A percentile compares a stretch with the other conserved stretches of the same genome.
These are phyloP conservation scores for Hymenoscyphus fructigenus DNA, from an alignment of 2,329 filamentous ascomycete species.

Conservation along the genomic window DNA sequence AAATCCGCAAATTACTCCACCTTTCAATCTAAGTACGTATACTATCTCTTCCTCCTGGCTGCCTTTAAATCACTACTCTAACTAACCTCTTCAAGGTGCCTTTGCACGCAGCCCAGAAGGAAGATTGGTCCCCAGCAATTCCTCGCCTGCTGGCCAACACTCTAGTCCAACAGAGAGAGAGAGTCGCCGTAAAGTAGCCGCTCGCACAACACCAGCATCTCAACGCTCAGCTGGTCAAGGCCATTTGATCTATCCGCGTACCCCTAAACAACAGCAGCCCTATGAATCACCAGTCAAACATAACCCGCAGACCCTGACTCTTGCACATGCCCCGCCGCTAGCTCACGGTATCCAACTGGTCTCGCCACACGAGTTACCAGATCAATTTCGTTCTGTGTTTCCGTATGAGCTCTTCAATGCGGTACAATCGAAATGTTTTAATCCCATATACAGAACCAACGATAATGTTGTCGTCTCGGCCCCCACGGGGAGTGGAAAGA, in stretches of 20 bases:
- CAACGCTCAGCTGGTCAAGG: constrained; percentile 1
- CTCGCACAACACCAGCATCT: constrained; percentile 12
- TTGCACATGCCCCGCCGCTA: constrained; percentile 34
- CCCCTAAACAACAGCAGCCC: constrained; percentile 17
- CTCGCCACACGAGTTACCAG: constrained; percentile 60
- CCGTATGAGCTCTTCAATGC: constrained; percentile 76
- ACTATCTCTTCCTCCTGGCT: not conserved
- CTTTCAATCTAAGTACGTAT: constrained; percentile 33
- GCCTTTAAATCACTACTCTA: constrained; percentile 14
- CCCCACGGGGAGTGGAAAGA: constrained; percentile 85
- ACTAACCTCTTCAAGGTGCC: constrained; percentile 28
- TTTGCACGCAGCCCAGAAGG: constrained; percentile 23
- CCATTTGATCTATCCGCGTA: constrained; percentile 11
- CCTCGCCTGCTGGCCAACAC: constrained; percentile 21
- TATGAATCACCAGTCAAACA: not conserved
- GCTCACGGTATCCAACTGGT: constrained; percentile 56
- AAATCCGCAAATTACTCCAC: constrained; percentile 32
- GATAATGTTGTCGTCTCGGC: constrained; percentile 79
- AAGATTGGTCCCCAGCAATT: constrained; percentile 18
- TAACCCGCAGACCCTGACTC: constrained; percentile 18
- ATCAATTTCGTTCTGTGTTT: constrained; percentile 69
- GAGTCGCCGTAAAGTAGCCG: constrained; percentile 27
- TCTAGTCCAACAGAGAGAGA: constrained; percentile 34
- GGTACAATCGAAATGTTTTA: constrained; percentile 78
- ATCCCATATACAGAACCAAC: constrained; percentile 61